A percentile compares a stretch with the other conserved stretches of the same genome.
phyloP scores from a whole-genome alignment of 1,139 yeast species.

The Zygosaccharomyces sapae region DNA sequence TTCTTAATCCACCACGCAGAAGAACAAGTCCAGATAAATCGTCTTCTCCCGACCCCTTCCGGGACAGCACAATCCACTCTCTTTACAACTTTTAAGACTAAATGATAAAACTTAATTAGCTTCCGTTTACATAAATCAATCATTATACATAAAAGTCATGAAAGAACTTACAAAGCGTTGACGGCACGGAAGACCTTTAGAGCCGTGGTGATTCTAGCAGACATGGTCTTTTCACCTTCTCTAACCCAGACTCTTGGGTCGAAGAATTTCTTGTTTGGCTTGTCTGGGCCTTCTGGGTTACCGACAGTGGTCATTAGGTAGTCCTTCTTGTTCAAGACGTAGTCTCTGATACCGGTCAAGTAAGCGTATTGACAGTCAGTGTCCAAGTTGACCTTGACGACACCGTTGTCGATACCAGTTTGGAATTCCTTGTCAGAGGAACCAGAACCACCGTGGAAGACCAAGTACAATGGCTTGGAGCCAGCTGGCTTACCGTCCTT shows the following conservation, averaged over 20 bases:
- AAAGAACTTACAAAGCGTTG: constrained; percentile 47
- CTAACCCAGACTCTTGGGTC: constrained; percentile 99
- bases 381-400: constrained; percentile 97
- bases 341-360: constrained; percentile 95
- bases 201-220: constrained; percentile 77
- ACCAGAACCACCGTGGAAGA: constrained; percentile 99
- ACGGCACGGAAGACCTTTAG: constrained; percentile 81
- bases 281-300: constrained; percentile 98
- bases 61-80: too few relatives aligned
- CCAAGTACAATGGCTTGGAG: constrained; percentile 85
- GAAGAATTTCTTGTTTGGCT: constrained; percentile 98
- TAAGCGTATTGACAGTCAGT: constrained; percentile 99
- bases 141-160: constrained; percentile 7
- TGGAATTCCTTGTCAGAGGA: constrained; percentile 88
- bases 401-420: constrained; percentile 89
- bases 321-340: constrained; percentile 92
- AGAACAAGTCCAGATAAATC: background rate
- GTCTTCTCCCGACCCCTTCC: too few relatives aligned
- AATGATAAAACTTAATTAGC: background rate
- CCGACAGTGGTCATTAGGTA: constrained; percentile 86
- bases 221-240: constrained; percentile 99
- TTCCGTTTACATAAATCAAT: constrained; percentile 4
- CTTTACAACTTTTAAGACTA: too few relatives aligned
- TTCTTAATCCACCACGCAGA: too few relatives aligned
- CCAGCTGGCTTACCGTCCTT: constrained; percentile 53